These are phyloP conservation scores for Naegleria fowleri DNA, from an alignment of 208 protist genomes.

Conservation along the genomic window DNA sequence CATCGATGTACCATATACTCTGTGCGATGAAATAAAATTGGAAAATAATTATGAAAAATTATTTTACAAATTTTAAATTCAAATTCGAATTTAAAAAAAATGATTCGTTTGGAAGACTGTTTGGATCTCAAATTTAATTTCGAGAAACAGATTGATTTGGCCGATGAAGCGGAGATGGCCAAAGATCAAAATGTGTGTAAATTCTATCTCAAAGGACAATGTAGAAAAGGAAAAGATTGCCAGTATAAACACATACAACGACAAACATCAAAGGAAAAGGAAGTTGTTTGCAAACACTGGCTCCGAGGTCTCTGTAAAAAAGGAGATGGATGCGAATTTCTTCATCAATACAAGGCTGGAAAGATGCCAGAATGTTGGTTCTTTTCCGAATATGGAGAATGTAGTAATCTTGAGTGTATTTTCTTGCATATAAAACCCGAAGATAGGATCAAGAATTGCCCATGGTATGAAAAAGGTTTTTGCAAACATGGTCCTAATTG, in stretches of 20 bases:
- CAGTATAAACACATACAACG: slow-evolving; percentile 25
- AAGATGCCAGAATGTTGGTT: slow-evolving; percentile 92
- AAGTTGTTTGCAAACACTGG: slow-evolving; percentile 93
- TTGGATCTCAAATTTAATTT: slow-evolving; percentile 7
- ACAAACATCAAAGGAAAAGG: slow-evolving; percentile 37
- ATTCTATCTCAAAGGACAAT: slow-evolving; percentile 36
- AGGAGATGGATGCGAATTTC: slow-evolving; percentile 85
- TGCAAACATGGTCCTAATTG: slow-evolving; percentile 76
- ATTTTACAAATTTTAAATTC: too few relatives aligned
- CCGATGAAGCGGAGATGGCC: neutral
- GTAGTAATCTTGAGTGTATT: slow-evolving; percentile 89
- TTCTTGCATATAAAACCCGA: slow-evolving; percentile 79
- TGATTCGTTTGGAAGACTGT: neutral
- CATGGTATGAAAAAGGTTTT: slow-evolving; percentile 76
- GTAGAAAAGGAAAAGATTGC: slow-evolving; percentile 39
- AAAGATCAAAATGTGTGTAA: slow-evolving; percentile 22
- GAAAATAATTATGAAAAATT: too few relatives aligned
- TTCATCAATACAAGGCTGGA: slow-evolving; percentile 86
- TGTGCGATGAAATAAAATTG: too few relatives aligned
- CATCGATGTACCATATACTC: too few relatives aligned
- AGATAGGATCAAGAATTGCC: slow-evolving; percentile 61
- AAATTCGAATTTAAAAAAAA: slow-evolving; percentile 11
- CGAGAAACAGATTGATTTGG: neutral
- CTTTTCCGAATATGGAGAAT: slow-evolving; percentile 86
- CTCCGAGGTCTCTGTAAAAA: slow-evolving; percentile 90